Evolutionary conservation across 192 early-diverging fungal species (phyloP).

Genomic region (Phycomyces blakesleeanus): DNA sequence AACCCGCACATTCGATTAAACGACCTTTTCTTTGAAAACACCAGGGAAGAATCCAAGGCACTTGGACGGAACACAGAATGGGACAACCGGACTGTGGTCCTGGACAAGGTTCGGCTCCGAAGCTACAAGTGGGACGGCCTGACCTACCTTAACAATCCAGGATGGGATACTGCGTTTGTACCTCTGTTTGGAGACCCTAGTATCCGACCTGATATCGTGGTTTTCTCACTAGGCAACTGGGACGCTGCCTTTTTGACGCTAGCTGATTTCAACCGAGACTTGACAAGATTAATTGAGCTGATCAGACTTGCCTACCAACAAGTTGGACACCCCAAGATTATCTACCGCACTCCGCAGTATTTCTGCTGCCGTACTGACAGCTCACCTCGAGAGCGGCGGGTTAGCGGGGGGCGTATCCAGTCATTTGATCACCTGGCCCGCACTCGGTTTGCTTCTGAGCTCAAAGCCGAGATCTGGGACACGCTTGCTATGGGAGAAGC

Average conservation of each 20-base stretch:
- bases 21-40: conserved; percentile 27
- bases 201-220: conserved; percentile 17
- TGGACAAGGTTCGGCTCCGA: conserved; percentile 14
- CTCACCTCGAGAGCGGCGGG: conserved; percentile 19
- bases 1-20: conserved; percentile 5
- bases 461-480: conserved; percentile 38
- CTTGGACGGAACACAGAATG: conserved; percentile 13
- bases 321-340: conserved; percentile 13
- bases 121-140: conserved; percentile 50
- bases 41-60: background rate
- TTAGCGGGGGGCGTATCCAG: conserved; percentile 27
- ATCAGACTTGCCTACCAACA: conserved; percentile 29
- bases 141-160: conserved; percentile 33
- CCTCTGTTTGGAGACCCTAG: background rate
- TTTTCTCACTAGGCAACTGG: conserved; percentile 52
- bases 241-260: conserved; percentile 41
- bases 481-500: conserved; percentile 36
- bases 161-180: conserved; percentile 31
- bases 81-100: background rate
- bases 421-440: conserved; percentile 28
- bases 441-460: conserved; percentile 21
- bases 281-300: conserved; percentile 22
- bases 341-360: conserved; percentile 50
- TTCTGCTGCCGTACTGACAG: conserved; percentile 47
- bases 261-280: conserved; percentile 22